These are phyloP conservation scores for Raphidocelis subcapitata DNA, from an alignment of 139 green algal genomes.

Conservation along the genomic window DNA sequence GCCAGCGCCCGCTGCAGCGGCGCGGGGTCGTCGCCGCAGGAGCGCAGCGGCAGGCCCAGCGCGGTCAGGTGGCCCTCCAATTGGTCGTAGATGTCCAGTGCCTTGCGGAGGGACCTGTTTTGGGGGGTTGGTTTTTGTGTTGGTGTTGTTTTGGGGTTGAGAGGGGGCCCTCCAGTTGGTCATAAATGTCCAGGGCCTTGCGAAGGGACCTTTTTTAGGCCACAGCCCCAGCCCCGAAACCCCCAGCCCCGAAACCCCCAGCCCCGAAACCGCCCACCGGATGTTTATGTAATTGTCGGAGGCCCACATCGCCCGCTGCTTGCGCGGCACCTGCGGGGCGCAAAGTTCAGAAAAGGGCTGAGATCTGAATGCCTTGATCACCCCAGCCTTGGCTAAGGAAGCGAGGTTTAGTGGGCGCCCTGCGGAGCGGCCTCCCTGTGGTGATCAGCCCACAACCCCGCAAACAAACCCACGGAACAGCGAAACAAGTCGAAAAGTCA, in stretches of 20 bases:
- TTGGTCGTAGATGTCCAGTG: slow-evolving; percentile 71
- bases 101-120: slow-evolving; percentile 68
- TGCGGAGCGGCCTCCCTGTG: slow-evolving; percentile 15
- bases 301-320: slow-evolving; percentile 50
- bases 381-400: no score
- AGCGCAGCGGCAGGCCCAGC: slow-evolving; percentile 43
- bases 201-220: slow-evolving; percentile 50
- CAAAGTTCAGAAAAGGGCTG: no score
- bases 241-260: not conserved
- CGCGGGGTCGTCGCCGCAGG: slow-evolving; percentile 53
- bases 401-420: no score
- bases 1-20: slow-evolving; percentile 52
- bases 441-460: no score
- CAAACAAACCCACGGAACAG: not conserved
- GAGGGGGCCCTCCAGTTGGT: slow-evolving; percentile 66
- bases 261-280: slow-evolving; percentile 24
- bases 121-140: no score
- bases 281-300: slow-evolving; percentile 65
- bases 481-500: not conserved
- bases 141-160: slow-evolving; percentile 30
- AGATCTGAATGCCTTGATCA: no score
- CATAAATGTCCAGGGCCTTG: slow-evolving; percentile 73
- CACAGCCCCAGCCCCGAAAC: no score
- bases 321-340: slow-evolving; percentile 7
- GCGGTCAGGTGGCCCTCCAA: slow-evolving; percentile 53